These are phyloP conservation scores for Candida peoriensis DNA, from an alignment of 805 yeast genomes.

Conservation along the genomic window DNA sequence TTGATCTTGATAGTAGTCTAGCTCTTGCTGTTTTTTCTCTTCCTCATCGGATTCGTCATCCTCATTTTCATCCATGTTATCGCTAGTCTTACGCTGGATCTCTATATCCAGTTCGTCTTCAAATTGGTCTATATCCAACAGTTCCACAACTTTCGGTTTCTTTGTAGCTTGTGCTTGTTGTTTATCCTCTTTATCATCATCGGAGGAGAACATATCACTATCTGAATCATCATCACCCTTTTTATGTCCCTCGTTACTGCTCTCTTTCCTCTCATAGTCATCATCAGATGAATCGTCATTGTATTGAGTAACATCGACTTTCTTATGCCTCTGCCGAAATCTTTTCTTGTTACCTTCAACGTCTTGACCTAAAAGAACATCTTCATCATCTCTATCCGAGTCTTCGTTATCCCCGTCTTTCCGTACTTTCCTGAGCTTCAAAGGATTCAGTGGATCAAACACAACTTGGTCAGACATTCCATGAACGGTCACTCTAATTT, in stretches of 20 bases:
- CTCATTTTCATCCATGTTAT: conserved; percentile 9
- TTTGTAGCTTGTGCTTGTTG: conserved; percentile 3
- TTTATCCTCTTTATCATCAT: conserved; percentile 12
- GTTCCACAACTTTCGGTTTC: conserved; percentile 16
- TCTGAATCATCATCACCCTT: conserved; percentile 15
- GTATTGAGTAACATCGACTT: conserved; percentile 15
- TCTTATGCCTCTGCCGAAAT: conserved; percentile 8
- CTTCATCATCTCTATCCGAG: conserved; percentile 11
- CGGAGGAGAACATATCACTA: conserved; percentile 22
- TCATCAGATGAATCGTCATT: conserved; percentile 30
- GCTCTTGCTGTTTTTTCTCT: conserved; percentile 9
- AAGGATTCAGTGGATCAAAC: conserved; percentile 21
- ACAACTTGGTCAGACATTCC: background rate
- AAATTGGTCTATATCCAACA: conserved; percentile 33
- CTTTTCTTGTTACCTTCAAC: conserved; percentile 17
- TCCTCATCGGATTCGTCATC: conserved; percentile 20
- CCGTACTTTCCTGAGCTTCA: conserved; percentile 8
- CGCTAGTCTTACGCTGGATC: background rate
- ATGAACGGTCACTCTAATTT: no score
- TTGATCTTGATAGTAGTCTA: conserved; percentile 17
- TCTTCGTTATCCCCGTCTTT: conserved; percentile 11
- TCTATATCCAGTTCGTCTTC: conserved; percentile 25
- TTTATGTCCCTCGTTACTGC: conserved; percentile 1
- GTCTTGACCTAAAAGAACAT: conserved; percentile 21
- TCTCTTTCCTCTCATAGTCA: conserved; percentile 26